A percentile compares a stretch with the other conserved stretches of the same genome.
phyloP scores from a whole-genome alignment of 2,329 filamentous ascomycete species.

The Nigrospora sphaerica region DNA sequence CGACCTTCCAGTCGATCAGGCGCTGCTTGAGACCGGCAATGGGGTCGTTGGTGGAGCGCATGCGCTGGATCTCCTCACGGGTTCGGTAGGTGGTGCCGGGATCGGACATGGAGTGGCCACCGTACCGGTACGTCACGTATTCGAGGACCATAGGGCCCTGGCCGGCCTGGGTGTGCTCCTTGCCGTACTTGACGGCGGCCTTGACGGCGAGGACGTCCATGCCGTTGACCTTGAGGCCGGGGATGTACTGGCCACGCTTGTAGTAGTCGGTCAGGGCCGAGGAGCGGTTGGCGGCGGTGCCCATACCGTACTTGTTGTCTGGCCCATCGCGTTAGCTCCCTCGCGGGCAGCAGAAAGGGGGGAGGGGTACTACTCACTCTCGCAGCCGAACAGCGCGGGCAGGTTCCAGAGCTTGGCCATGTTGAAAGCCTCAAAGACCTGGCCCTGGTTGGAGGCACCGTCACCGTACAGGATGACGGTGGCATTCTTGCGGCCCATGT shows the following conservation, averaged over 20 bases:
- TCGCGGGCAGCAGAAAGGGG: too few relatives aligned
- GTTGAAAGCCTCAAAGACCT: conserved; percentile 99
- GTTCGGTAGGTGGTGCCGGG: conserved; percentile 98
- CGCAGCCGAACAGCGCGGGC: conserved; percentile 91
- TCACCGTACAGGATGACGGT: conserved; percentile 93
- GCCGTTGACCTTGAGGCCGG: conserved; percentile 97
- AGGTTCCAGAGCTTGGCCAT: conserved; percentile 99
- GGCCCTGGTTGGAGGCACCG: conserved; percentile 96
- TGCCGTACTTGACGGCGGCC: conserved; percentile 89
- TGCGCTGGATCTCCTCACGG: conserved; percentile 98
- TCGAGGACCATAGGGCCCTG: conserved; percentile 95
- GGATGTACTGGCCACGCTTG: conserved; percentile 99
- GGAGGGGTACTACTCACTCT: conserved; percentile 61
- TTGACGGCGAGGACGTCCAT: conserved; percentile 99
- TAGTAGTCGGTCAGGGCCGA: conserved; percentile 99
- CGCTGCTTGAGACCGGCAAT: conserved; percentile 98
- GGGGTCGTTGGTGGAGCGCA: conserved; percentile 97
- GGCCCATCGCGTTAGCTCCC: conserved; percentile 14
- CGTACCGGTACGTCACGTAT: conserved; percentile 99
- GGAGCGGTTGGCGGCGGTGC: conserved; percentile 88
- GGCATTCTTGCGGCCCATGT: conserved; percentile 78
- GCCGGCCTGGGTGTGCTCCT: conserved; percentile 73
- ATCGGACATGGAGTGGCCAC: conserved; percentile 99
- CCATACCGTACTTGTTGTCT: conserved; percentile 99
- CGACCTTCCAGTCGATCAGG: conserved; percentile 90